Evolutionary conservation across 208 protist genomes (phyloP).

Genomic region (Trypanosoma caninum): DNA sequence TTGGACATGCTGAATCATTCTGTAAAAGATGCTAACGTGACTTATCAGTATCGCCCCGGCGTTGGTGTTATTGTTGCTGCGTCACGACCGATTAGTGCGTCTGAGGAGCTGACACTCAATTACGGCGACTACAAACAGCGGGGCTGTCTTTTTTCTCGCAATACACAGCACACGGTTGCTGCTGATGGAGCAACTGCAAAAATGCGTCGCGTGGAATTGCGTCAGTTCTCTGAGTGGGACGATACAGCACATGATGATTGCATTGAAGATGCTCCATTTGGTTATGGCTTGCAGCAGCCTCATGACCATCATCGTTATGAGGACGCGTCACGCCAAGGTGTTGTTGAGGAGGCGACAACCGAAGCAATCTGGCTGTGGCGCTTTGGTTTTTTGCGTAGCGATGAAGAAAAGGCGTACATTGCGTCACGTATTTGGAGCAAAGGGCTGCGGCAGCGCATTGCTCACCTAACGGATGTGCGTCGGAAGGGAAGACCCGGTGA

Average conservation of each 20-base stretch:
- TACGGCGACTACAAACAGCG: slow-evolving; percentile 70
- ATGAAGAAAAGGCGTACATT: slow-evolving; percentile 58
- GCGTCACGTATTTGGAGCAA: slow-evolving; percentile 62
- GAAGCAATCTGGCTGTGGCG: slow-evolving; percentile 80
- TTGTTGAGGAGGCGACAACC: slow-evolving; percentile 28
- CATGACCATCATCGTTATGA: neutral
- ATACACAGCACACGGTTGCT: neutral
- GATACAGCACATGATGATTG: neutral
- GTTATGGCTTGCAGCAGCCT: slow-evolving; percentile 7
- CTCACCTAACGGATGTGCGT: slow-evolving; percentile 79
- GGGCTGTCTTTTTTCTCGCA: slow-evolving; percentile 60
- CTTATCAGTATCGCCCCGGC: slow-evolving; percentile 34
- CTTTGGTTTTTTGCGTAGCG: slow-evolving; percentile 69
- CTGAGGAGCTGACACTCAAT: slow-evolving; percentile 71
- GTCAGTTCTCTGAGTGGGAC: slow-evolving; percentile 26
- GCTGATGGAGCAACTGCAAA: neutral
- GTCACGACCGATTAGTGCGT: slow-evolving; percentile 36
- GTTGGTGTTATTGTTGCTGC: slow-evolving; percentile 50
- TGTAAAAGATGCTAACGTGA: slow-evolving; percentile 44
- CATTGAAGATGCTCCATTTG: slow-evolving; percentile 24
- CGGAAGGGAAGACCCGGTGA: slow-evolving; percentile 69
- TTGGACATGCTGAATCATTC: slow-evolving; percentile 85
- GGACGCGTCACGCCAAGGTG: slow-evolving; percentile 6
- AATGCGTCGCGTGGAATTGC: slow-evolving; percentile 23
- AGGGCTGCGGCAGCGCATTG: slow-evolving; percentile 56